Conservation (phyloP, 2,329 filamentous ascomycete species). For the Colletotrichum higginsianum region DNA sequence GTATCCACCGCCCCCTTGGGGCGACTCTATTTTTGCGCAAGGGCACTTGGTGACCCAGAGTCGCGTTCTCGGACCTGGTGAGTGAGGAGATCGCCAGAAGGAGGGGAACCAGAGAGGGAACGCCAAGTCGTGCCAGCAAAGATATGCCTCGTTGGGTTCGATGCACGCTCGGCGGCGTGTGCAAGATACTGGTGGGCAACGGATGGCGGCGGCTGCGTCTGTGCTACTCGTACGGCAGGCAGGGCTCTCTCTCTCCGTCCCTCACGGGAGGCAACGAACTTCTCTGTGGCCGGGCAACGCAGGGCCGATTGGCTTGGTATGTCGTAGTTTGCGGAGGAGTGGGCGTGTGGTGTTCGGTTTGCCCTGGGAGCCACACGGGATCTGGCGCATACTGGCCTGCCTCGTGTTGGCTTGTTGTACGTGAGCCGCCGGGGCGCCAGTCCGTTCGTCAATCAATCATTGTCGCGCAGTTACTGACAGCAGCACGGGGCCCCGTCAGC, state of each 20-base stretch:
- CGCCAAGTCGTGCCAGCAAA: background rate
- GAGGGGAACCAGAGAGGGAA: background rate
- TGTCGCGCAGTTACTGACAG: background rate
- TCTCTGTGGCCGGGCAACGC: slow-evolving; percentile 28
- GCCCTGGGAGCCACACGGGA: background rate
- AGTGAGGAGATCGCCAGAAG: background rate
- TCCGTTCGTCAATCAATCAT: background rate
- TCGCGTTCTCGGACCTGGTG: background rate
- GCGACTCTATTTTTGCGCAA: slow-evolving; percentile 33
- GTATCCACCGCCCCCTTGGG: slow-evolving; percentile 25
- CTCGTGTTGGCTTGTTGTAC: slow-evolving; percentile 13
- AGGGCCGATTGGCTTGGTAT: slow-evolving; percentile 1
- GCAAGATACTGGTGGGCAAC: background rate
- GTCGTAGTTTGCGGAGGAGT: slow-evolving; percentile 15
- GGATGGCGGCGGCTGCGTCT: background rate
- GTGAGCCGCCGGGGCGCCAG: slow-evolving; percentile 11
- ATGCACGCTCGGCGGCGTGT: background rate
- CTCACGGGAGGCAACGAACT: slow-evolving; percentile 14
- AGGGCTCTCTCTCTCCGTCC: background rate
- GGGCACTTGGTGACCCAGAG: slow-evolving; percentile 22
- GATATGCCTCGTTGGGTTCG: slow-evolving; percentile 2
- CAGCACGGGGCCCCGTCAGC: background rate
- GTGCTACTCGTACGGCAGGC: background rate
- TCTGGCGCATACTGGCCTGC: background rate
- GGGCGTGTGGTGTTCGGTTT: background rate